Evolutionary conservation across 495 filamentous ascomycete species (phyloP).

Genomic region (Trichoderma erinaceum): DNA sequence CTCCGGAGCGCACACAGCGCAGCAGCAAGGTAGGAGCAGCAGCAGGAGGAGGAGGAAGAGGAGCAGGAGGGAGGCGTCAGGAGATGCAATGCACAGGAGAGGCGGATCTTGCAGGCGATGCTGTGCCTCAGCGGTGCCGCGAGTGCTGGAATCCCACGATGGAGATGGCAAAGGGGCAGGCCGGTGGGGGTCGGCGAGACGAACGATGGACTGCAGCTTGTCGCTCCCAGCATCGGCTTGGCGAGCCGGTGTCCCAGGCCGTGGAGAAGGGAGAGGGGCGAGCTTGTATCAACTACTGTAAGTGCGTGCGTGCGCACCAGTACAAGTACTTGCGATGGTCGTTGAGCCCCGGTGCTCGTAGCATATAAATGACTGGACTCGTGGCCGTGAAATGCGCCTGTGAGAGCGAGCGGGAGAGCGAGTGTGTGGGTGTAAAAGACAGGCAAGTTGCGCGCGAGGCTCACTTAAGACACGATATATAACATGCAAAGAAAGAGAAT

Average conservation of each 20-base stretch:
- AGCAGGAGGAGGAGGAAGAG: too few species aligned
- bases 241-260: slow-evolving; percentile 6
- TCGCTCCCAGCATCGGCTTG: slow-evolving; percentile 5
- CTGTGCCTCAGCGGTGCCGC: slow-evolving; percentile 8
- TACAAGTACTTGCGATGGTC: not conserved
- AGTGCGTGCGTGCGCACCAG: not conserved
- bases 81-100: not conserved
- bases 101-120: not conserved
- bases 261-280: slow-evolving; percentile 7
- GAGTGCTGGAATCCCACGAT: not conserved
- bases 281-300: not conserved
- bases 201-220: slow-evolving; percentile 2
- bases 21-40: not conserved
- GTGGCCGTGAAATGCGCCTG: too few species aligned
- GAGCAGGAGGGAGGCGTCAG: not conserved
- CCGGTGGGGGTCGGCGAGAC: slow-evolving; percentile 8
- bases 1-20: slow-evolving; percentile 1
- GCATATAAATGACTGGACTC: too few species aligned
- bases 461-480: too few species aligned
- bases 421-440: too few species aligned
- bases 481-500: too few species aligned
- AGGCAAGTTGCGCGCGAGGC: too few species aligned
- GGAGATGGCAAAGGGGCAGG: slow-evolving; percentile 13
- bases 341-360: not conserved
- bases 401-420: too few species aligned